Evolutionary conservation across 768 basidiomycete species (phyloP).

Genomic region (Hydnum rufescens): DNA sequence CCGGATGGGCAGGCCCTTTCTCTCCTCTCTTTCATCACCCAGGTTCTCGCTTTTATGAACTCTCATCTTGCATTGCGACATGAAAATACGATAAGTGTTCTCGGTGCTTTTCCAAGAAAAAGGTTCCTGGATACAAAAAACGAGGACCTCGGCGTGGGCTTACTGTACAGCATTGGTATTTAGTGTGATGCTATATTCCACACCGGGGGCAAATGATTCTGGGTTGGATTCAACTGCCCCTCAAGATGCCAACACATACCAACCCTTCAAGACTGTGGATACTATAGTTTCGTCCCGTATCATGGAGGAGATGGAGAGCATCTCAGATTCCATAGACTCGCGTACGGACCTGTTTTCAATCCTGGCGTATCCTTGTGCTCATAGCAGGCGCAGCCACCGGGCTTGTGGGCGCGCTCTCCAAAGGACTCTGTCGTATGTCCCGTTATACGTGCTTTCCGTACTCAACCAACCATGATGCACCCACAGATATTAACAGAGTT

Average conservation of each 20-base stretch:
- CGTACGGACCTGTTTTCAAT: neutral
- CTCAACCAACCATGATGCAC: too few relatives aligned
- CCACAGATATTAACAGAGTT: slow-evolving; percentile 51
- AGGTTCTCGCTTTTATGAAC: slow-evolving; percentile 80
- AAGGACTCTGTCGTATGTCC: slow-evolving; percentile 74
- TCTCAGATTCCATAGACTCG: slow-evolving; percentile 21
- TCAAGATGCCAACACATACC: slow-evolving; percentile 62
- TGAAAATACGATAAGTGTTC: slow-evolving; percentile 85
- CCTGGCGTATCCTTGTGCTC: slow-evolving; percentile 16
- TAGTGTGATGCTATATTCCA: slow-evolving; percentile 61
- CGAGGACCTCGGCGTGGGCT: neutral
- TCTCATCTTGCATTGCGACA: slow-evolving; percentile 78
- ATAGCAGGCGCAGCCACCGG: slow-evolving; percentile 24
- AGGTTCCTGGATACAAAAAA: slow-evolving; percentile 29
- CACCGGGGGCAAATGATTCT: slow-evolving; percentile 13
- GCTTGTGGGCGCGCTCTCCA: slow-evolving; percentile 76
- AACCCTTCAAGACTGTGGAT: slow-evolving; percentile 65
- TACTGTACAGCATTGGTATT: neutral
- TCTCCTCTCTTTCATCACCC: slow-evolving; percentile 56
- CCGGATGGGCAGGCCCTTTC: slow-evolving; percentile 34
- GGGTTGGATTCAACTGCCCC: too few relatives aligned
- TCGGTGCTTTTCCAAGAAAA: slow-evolving; percentile 68
- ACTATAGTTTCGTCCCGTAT: slow-evolving; percentile 42
- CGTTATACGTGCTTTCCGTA: slow-evolving; percentile 17
- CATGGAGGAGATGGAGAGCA: slow-evolving; percentile 41